Conservation (phyloP, 140 eudicot species). For the Ambrosia hybrid region DNA sequence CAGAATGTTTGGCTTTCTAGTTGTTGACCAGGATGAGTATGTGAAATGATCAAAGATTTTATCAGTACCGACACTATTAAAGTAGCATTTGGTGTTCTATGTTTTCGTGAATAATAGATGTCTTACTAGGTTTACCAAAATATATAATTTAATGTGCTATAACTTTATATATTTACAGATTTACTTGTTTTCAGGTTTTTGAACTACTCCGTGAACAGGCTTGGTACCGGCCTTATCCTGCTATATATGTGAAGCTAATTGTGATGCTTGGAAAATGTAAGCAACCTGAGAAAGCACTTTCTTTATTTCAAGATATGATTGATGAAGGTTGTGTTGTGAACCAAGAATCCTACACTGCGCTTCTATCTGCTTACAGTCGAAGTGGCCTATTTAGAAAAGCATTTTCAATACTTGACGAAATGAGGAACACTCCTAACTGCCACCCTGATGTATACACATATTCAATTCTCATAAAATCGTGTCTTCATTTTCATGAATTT, state of each 20-base stretch:
- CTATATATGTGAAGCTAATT: constrained; percentile 79
- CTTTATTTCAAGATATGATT: constrained; percentile 67
- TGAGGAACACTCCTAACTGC: constrained; percentile 68
- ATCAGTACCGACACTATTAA: background rate
- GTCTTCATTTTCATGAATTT: constrained; percentile 73
- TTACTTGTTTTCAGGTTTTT: constrained; percentile 62
- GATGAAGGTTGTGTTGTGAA: constrained; percentile 81
- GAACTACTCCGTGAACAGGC: constrained; percentile 92
- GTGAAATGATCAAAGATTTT: background rate
- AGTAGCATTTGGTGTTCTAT: background rate
- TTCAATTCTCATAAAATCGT: constrained; percentile 85
- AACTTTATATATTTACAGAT: background rate
- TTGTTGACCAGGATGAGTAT: background rate
- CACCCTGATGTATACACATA: constrained; percentile 88
- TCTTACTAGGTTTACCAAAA: background rate
- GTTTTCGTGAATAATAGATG: background rate
- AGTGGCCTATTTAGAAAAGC: constrained; percentile 77
- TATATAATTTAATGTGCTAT: background rate
- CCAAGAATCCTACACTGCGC: constrained; percentile 86
- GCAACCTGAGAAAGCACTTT: constrained; percentile 87
- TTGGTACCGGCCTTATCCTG: constrained; percentile 87
- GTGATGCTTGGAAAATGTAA: constrained; percentile 98
- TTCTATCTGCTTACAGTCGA: constrained; percentile 88
- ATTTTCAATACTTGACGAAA: constrained; percentile 66
- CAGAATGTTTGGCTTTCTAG: constrained; percentile 1